Conservation (phyloP, 2,329 filamentous ascomycete genomes). For the Immersiporthe knoxdaviesiana region DNA sequence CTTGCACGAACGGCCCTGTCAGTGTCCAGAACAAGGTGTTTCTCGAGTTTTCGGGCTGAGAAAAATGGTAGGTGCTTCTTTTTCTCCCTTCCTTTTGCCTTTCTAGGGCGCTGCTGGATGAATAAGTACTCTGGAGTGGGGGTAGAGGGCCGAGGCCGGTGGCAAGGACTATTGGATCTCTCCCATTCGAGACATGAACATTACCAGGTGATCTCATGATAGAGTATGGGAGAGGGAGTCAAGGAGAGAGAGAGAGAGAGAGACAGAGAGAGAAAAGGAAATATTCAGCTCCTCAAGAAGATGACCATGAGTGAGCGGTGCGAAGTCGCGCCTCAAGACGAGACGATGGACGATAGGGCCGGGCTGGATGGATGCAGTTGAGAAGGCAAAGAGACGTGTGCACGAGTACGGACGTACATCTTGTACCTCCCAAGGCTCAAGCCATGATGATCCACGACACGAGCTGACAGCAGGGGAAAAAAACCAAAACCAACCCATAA, state of each 20-base stretch:
- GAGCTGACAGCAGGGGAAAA: no score
- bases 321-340: neutral
- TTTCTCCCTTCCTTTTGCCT: no score
- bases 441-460: neutral
- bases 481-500: no score
- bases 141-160: neutral
- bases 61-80: neutral
- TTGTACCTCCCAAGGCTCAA: no score
- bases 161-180: neutral
- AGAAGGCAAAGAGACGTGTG: conserved; percentile 11
- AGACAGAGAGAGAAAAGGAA: neutral
- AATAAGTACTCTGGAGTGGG: neutral
- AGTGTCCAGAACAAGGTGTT: neutral
- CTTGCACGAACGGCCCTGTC: neutral
- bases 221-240: neutral
- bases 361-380: neutral
- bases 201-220: neutral
- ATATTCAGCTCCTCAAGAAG: neutral
- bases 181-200: neutral
- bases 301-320: neutral
- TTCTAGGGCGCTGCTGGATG: neutral
- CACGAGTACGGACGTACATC: neutral
- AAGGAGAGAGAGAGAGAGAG: neutral
- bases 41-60: neutral
- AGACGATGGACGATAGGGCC: neutral